A percentile compares a stretch with the other conserved stretches of the same genome.
These are phyloP conservation scores for Begonia fuchsioides DNA, from an alignment of 306 rosid species.

Conservation along the genomic window DNA sequence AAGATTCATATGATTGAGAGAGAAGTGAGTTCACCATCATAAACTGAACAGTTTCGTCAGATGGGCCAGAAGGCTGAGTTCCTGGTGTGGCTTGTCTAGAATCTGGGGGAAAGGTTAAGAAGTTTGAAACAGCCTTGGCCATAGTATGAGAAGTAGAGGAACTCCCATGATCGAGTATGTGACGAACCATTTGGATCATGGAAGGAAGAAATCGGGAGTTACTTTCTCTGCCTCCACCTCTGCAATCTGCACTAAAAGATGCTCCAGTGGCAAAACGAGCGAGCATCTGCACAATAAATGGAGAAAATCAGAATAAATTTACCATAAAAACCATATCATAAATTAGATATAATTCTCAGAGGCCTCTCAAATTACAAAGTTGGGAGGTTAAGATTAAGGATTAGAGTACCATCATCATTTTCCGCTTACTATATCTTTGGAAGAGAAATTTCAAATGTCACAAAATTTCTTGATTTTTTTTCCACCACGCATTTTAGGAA, in stretches of 20 bases:
- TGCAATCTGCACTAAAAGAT: slow-evolving; percentile 62
- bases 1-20: slow-evolving; percentile 71
- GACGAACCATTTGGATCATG: slow-evolving; percentile 94
- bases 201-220: slow-evolving; percentile 91
- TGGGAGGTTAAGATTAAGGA: too few species aligned
- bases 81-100: slow-evolving; percentile 59
- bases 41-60: slow-evolving; percentile 94
- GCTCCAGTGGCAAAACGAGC: slow-evolving; percentile 99
- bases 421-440: too few species aligned
- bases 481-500: too few species aligned
- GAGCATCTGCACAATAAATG: slow-evolving; percentile 45
- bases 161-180: slow-evolving; percentile 84
- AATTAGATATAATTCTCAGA: too few species aligned
- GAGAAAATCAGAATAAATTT: too few species aligned
- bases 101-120: slow-evolving; percentile 55
- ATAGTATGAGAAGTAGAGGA: slow-evolving; percentile 51
- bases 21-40: slow-evolving; percentile 99
- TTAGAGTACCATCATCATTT: too few species aligned
- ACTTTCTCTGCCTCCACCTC: slow-evolving; percentile 95
- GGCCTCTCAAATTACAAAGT: too few species aligned
- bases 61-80: slow-evolving; percentile 40
- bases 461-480: too few species aligned
- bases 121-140: slow-evolving; percentile 68
- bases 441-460: too few species aligned
- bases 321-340: too few species aligned